Conservation (phyloP, 2,329 filamentous ascomycete genomes). For the Rutstroemia sp. region DNA sequence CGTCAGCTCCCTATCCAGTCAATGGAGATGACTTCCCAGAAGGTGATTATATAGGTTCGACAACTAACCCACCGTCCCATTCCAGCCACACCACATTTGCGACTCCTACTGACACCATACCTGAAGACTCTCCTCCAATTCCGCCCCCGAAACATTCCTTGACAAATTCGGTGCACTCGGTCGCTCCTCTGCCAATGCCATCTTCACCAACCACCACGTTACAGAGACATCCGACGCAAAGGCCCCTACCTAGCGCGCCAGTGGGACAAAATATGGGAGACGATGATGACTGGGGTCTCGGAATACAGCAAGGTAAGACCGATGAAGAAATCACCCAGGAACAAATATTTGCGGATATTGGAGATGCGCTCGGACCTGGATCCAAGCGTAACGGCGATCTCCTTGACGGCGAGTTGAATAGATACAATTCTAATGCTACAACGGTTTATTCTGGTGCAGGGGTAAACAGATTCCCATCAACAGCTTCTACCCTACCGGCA, state of each 20-base stretch:
- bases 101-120: constrained; percentile 2
- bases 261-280: constrained; percentile 20
- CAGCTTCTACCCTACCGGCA: constrained; percentile 37
- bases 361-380: constrained; percentile 25
- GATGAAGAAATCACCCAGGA: constrained; percentile 28
- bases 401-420: constrained; percentile 41
- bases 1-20: constrained; percentile 19
- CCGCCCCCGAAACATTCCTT: constrained; percentile 19
- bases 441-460: constrained; percentile 35
- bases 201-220: constrained; percentile 15
- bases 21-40: constrained; percentile 24
- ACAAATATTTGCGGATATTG: constrained; percentile 30
- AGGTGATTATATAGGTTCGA: constrained; percentile 21
- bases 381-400: constrained; percentile 37
- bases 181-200: constrained; percentile 11
- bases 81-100: constrained; percentile 19
- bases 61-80: constrained; percentile 14
- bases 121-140: constrained; percentile 14
- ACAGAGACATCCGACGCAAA: constrained; percentile 29
- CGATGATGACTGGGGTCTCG: constrained; percentile 22
- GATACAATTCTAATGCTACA: constrained; percentile 44
- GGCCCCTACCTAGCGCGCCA: constrained; percentile 29
- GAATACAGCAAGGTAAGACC: constrained; percentile 14
- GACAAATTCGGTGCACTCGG: constrained; percentile 14
- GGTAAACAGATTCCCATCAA: constrained; percentile 44